Evolutionary conservation across 352 stramenopile genomes (phyloP), one percentile per base, ranked within the genome.

Genomic region (Globisporangium alternatum): DNA sequence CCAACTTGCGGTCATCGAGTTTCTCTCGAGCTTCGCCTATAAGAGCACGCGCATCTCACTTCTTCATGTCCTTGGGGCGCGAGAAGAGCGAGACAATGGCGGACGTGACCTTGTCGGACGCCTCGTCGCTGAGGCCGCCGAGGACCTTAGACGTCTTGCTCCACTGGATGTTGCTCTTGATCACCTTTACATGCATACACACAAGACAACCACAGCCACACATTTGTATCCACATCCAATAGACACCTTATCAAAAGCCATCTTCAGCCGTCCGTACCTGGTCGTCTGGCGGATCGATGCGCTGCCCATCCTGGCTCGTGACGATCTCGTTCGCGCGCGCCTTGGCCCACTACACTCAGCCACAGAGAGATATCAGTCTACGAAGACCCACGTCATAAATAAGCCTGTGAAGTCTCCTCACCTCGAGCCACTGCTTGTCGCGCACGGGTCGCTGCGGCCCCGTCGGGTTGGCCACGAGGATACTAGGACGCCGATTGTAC

Each of bases 81-180:
- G 57, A 70, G 63, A 90, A 88, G 6, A 90, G 65, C 43, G 80
- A 75, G 6, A 86, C 79, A 49, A 89, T 81, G 10, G 69, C 81
- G 6, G 74, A 78, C 6, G 77, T 83, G 43, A 90, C 80, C 67
- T 86, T 85, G 54, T 79, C 68, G 2, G 51, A 44, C 53, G 30
- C 69, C 31, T 83, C 68, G 53, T 75, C 70, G 53, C 71, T 62
- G 6, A 90, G 52, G 2, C 72, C 72, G 44, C 79, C 81, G 70
- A 90, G 83, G 68, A 90, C 85, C 62, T 80, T 80, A 25, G 79
- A 72, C 17, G 76, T 68, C 45, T 74, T 76, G 9, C 81, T 68
- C 81, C 81, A 90, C 35, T 84, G 74, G 49, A 89, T 81, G 54
- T 79, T 88, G 74, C 76, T 86, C 62, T 62, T 59, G 12, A 52